Conservation (phyloP, 495 filamentous ascomycete genomes). For the Lasiosphaeriaceae sp. region DNA sequence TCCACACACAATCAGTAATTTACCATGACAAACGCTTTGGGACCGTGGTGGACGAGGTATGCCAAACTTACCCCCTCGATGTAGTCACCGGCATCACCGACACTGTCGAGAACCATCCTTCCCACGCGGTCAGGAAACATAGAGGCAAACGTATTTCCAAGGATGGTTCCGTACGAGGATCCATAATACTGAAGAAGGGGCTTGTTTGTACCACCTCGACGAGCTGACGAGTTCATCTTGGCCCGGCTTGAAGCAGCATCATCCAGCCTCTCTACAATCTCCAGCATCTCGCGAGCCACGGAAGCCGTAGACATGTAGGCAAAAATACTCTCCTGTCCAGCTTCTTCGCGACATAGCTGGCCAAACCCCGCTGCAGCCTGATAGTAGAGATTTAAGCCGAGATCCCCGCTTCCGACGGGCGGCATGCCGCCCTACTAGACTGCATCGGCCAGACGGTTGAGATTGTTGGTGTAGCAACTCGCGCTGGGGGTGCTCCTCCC, state of each 20-base stretch:
- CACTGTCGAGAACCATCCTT: constrained; percentile 35
- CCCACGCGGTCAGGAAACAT: constrained; percentile 43
- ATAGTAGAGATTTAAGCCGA: background rate
- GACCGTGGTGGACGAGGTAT: background rate
- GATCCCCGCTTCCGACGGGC: background rate
- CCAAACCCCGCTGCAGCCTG: background rate
- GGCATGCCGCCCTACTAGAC: background rate
- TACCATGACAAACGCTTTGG: background rate
- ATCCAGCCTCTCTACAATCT: constrained; percentile 28
- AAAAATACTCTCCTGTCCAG: constrained; percentile 3
- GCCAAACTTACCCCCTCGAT: constrained; percentile 4
- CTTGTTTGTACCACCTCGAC: background rate
- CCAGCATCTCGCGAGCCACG: constrained; percentile 40
- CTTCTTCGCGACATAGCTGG: constrained; percentile 1
- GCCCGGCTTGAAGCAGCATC: background rate
- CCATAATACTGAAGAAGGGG: constrained; percentile 49
- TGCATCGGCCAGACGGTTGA: background rate
- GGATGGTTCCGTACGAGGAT: constrained; percentile 57
- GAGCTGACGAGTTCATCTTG: background rate
- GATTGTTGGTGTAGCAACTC: constrained; percentile 32
- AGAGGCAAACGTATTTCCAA: constrained; percentile 51
- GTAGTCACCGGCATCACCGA: constrained; percentile 35
- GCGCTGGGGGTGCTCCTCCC: constrained; percentile 34
- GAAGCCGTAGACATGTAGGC: constrained; percentile 19
- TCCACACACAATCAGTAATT: background rate